Evolutionary conservation across 495 filamentous ascomycete genomes (phyloP).

Genomic region (Copromyces sp.): DNA sequence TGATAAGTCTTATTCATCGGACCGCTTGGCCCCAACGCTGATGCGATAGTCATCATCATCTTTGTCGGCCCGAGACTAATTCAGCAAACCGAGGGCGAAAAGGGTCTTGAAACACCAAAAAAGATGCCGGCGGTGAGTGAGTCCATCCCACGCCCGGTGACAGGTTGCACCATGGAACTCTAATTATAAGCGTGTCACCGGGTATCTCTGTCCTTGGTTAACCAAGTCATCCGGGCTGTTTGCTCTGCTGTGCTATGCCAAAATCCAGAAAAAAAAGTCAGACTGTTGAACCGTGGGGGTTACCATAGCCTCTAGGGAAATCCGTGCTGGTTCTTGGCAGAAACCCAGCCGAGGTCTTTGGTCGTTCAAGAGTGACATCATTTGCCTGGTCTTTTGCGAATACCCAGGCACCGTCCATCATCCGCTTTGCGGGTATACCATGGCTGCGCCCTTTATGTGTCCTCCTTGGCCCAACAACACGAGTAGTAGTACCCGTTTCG

Average conservation of each 20-base stretch:
- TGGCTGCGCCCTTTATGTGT: background rate
- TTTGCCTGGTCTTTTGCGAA: background rate
- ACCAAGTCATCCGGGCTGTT: background rate
- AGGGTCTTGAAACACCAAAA: background rate
- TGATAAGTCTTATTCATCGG: background rate
- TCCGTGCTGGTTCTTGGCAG: background rate
- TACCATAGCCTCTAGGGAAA: background rate
- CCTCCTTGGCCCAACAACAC: background rate
- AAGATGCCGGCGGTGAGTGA: background rate
- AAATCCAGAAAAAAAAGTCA: background rate
- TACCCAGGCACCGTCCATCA: background rate
- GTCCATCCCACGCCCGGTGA: background rate
- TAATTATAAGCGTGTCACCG: background rate
- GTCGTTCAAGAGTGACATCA: background rate
- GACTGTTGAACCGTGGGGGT: background rate
- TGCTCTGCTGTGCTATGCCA: background rate
- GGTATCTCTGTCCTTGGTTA: background rate
- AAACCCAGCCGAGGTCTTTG: background rate
- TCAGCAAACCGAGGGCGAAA: background rate
- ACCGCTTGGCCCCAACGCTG: background rate
- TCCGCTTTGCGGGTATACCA: background rate
- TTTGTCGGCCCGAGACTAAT: background rate
- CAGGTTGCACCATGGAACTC: background rate
- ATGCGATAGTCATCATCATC: background rate
- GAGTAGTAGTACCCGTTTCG: background rate